A percentile compares a stretch with the other conserved stretches of the same genome.
phyloP scores from a whole-genome alignment of 1,284 basidiomycete species.

The Moniliella sp. region DNA sequence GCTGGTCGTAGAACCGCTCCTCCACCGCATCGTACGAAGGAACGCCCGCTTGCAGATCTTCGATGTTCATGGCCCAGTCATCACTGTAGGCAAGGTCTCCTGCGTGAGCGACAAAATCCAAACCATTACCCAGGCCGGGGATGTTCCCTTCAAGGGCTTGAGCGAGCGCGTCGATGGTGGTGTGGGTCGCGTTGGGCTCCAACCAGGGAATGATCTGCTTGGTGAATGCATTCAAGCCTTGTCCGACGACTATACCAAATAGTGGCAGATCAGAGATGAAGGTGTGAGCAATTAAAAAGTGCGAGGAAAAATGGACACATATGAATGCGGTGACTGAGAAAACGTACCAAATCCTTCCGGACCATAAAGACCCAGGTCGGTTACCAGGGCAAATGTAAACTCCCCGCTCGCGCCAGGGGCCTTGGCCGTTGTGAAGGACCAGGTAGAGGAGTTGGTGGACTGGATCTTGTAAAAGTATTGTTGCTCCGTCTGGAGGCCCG shows the following conservation, averaged over 20 bases:
- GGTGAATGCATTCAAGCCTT: too few relatives aligned
- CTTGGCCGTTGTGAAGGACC: slow-evolving; percentile 1
- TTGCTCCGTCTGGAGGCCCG: too few relatives aligned
- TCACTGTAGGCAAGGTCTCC: slow-evolving; percentile 35
- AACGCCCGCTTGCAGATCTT: slow-evolving; percentile 13
- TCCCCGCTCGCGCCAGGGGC: slow-evolving; percentile 3
- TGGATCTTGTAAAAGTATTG: slow-evolving; percentile 2
- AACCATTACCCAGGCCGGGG: neutral
- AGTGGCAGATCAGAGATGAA: slow-evolving; percentile 3
- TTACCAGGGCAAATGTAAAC: slow-evolving; percentile 2
- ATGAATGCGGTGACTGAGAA: too few relatives aligned
- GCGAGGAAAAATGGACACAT: too few relatives aligned
- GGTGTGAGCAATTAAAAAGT: slow-evolving; percentile 1
- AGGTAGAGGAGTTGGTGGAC: slow-evolving; percentile 1
- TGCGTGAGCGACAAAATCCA: slow-evolving; percentile 4
- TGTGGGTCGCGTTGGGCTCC: slow-evolving; percentile 4
- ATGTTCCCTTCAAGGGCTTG: too few relatives aligned
- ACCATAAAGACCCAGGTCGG: slow-evolving; percentile 3
- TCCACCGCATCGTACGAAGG: slow-evolving; percentile 25
- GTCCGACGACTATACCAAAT: neutral
- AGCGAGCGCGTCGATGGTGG: slow-evolving; percentile 4
- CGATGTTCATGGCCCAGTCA: slow-evolving; percentile 22
- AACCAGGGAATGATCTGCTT: slow-evolving; percentile 3
- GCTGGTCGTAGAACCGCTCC: slow-evolving; percentile 34
- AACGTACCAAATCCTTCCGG: neutral